Evolutionary conservation across 768 basidiomycete species (phyloP).

Genomic region (Mycena rebaudengoi): DNA sequence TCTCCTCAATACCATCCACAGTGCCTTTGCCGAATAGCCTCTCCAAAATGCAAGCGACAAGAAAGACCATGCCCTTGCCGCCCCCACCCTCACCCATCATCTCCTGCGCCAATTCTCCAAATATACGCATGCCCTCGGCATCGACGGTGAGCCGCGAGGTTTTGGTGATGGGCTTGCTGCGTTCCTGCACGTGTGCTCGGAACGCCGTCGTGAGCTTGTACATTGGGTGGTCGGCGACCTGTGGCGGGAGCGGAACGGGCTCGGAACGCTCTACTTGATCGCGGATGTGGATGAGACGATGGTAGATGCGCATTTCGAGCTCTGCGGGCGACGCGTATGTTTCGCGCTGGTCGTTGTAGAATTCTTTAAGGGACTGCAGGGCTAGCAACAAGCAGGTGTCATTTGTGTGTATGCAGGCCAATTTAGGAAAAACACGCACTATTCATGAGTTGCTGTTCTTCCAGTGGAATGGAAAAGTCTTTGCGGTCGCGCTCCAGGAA

Average conservation of each 20-base stretch:
- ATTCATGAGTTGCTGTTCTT: conserved; percentile 92
- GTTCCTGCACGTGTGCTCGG: conserved; percentile 80
- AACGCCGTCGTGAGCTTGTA: conserved; percentile 87
- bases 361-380: conserved; percentile 91
- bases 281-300: conserved; percentile 90
- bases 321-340: conserved; percentile 81
- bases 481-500: conserved; percentile 67
- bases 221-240: conserved; percentile 75
- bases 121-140: conserved; percentile 71
- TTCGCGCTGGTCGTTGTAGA: conserved; percentile 84
- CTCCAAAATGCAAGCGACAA: conserved; percentile 90
- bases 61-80: conserved; percentile 73
- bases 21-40: conserved; percentile 85
- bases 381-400: conserved; percentile 54
- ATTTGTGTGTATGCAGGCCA: not conserved
- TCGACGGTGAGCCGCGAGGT: conserved; percentile 72
- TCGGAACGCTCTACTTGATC: conserved; percentile 82
- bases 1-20: conserved; percentile 76
- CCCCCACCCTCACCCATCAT: conserved; percentile 71
- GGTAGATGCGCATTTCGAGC: conserved; percentile 96
- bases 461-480: conserved; percentile 71
- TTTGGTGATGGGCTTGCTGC: conserved; percentile 79
- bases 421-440: conserved; percentile 60
- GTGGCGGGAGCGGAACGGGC: conserved; percentile 62
- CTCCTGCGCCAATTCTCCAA: conserved; percentile 65